Evolutionary conservation across 805 yeast species (phyloP), one percentile per base, ranked within the genome.

Genomic region (Pichia rugopelliculosa): DNA sequence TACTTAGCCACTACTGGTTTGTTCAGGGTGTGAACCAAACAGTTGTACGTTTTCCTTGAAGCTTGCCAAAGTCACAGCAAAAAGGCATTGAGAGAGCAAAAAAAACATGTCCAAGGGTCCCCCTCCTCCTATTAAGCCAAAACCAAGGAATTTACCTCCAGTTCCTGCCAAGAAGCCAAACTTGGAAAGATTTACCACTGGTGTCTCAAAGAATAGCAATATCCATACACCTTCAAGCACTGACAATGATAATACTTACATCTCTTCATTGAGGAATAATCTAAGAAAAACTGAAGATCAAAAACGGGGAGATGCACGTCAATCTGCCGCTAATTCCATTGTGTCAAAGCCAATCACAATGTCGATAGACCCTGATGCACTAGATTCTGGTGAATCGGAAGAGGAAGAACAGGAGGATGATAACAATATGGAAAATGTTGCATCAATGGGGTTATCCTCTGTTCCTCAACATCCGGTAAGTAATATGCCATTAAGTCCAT

Each of bases 41-140:
- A n/a, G n/a, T n/a, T n/a, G n/a, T n/a, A n/a, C n/a, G n/a, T n/a
- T n/a, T n/a, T n/a, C n/a, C n/a, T n/a, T n/a, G n/a, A n/a, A n/a
- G n/a, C n/a, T n/a, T n/a, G n/a, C n/a, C n/a, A n/a, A n/a, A n/a
- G n/a, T n/a, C 34, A 4, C 34, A 30, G 2, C 10, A 15, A 22
- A n/a, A n/a, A n/a, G n/a, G n/a, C n/a, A n/a, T n/a, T n/a, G n/a
- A n/a, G n/a, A n/a, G n/a, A n/a, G n/a, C 6, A 22, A 15, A 30
- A 3, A 6, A 30, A 24, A 24, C 34, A 23, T 49, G 50, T 38
- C 58, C 37, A 56, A 55, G 44, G 59, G 49, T 1, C 49, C 57
- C 20, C 67, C 69, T n/a, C 64, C 63, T 8, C 53, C 60, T 22
- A 45, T 61, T 23, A 64, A 62, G 30, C 67, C 67, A 11, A 65